Evolutionary conservation across 2,329 filamentous ascomycete species (phyloP).

Genomic region (Ophiostoma populinum): DNA sequence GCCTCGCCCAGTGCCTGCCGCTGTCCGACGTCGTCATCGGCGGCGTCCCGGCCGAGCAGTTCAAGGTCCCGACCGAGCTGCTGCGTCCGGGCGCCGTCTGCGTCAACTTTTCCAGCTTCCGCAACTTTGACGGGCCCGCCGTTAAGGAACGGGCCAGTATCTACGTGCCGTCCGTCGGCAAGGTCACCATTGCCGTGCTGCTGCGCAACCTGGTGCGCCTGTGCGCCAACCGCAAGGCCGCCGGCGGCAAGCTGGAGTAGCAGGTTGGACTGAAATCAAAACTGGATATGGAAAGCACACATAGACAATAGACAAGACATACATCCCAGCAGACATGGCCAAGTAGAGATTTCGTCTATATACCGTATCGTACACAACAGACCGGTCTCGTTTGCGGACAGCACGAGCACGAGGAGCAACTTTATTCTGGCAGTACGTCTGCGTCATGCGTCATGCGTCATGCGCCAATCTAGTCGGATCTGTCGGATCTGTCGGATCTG

Average conservation of each 20-base stretch:
- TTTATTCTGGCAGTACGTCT: too few species aligned
- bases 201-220: slow-evolving; percentile 62
- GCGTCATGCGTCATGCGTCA: too few species aligned
- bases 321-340: too few species aligned
- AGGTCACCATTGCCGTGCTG: slow-evolving; percentile 88
- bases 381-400: too few species aligned
- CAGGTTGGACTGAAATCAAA: neutral
- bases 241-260: slow-evolving; percentile 5
- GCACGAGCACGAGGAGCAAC: too few species aligned
- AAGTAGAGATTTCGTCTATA: too few species aligned
- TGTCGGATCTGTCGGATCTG: too few species aligned
- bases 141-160: slow-evolving; percentile 94
- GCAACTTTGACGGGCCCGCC: slow-evolving; percentile 73
- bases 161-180: slow-evolving; percentile 92
- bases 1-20: slow-evolving; percentile 63
- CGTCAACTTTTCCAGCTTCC: slow-evolving; percentile 93
- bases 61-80: slow-evolving; percentile 73
- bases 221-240: slow-evolving; percentile 6
- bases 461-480: too few species aligned
- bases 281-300: too few species aligned
- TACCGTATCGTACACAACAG: too few species aligned
- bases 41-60: slow-evolving; percentile 73
- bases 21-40: slow-evolving; percentile 89
- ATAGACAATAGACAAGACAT: too few species aligned
- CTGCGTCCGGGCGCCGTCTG: slow-evolving; percentile 88